phyloP scores from a whole-genome alignment of 23 red algal genomes.

The Pyropia yezoensis region DNA sequence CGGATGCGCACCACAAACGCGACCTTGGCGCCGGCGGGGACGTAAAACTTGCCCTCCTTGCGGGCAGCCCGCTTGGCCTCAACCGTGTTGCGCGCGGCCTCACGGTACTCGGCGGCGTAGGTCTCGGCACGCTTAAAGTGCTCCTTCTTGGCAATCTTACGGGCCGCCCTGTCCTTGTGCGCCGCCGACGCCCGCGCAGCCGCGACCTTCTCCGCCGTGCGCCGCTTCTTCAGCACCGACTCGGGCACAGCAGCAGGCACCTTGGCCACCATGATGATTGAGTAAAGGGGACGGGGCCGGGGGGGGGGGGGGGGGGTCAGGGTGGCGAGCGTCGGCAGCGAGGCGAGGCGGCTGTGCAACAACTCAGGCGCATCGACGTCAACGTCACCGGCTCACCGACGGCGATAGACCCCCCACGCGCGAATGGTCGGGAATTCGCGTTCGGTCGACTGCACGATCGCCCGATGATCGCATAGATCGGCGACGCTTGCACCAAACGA shows the following conservation, averaged over 20 bases:
- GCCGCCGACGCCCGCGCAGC: constrained; percentile 32
- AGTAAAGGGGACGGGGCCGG: too few relatives aligned
- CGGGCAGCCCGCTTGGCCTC: constrained; percentile 71
- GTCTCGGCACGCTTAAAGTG: constrained; percentile 74
- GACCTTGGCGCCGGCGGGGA: constrained; percentile 87
- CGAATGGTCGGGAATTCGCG: too few relatives aligned
- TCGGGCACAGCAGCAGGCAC: constrained; percentile 42
- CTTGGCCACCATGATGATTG: too few relatives aligned
- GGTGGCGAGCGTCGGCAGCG: too few relatives aligned
- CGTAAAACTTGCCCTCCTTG: constrained; percentile 92
- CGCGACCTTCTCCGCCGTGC: constrained; percentile 41
- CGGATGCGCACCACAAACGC: constrained; percentile 93
- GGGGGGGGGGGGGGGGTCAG: too few relatives aligned
- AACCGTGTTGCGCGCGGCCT: constrained; percentile 51
- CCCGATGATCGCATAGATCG: too few relatives aligned
- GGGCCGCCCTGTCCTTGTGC: constrained; percentile 22
- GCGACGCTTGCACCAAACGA: too few relatives aligned
- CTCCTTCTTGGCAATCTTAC: constrained; percentile 67
- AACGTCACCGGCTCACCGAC: too few relatives aligned
- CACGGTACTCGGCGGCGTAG: constrained; percentile 80
- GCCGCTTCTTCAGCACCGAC: constrained; percentile 75
- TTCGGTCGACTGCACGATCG: too few relatives aligned
- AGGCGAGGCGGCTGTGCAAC: too few relatives aligned
- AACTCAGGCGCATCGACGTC: too few relatives aligned
- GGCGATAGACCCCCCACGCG: too few relatives aligned